phyloP scores from a whole-genome alignment of 352 stramenopile genomes.

The Hyaloperonospora arabidopsidis region DNA sequence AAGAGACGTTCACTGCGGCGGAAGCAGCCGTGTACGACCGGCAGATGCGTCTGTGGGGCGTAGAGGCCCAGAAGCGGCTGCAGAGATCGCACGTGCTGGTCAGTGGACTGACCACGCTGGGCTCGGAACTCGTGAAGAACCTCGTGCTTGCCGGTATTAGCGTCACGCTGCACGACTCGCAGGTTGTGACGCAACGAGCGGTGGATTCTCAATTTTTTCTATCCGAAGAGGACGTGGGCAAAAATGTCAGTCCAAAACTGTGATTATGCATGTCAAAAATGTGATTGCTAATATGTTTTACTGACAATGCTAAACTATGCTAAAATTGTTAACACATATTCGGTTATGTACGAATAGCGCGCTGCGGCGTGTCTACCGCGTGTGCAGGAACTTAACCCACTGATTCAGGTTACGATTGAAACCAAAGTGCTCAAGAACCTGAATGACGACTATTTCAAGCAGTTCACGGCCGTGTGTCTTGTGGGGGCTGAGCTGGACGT shows the following conservation, averaged over 20 bases:
- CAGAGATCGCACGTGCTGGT: slow-evolving; percentile 86
- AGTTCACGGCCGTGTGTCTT: slow-evolving; percentile 84
- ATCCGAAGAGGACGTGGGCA: slow-evolving; percentile 47
- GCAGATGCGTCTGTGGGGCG: slow-evolving; percentile 98
- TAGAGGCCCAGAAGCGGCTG: slow-evolving; percentile 92
- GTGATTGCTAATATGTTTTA: too few relatives aligned
- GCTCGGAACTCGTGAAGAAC: slow-evolving; percentile 95
- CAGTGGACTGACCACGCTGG: slow-evolving; percentile 72
- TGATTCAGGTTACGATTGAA: slow-evolving; percentile 83
- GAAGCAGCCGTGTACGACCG: slow-evolving; percentile 96
- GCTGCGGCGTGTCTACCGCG: slow-evolving; percentile 68
- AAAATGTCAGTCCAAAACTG: slow-evolving; percentile 40
- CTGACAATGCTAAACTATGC: too few relatives aligned
- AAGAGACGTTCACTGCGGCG: slow-evolving; percentile 53
- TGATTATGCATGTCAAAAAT: slow-evolving; percentile 5
- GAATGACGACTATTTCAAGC: slow-evolving; percentile 67
- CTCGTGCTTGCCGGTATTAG: slow-evolving; percentile 92
- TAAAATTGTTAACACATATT: too few relatives aligned
- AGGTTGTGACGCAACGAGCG: slow-evolving; percentile 33
- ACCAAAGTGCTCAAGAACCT: slow-evolving; percentile 46
- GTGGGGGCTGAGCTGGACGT: slow-evolving; percentile 35
- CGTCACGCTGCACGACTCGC: slow-evolving; percentile 88
- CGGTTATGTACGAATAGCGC: slow-evolving; percentile 28
- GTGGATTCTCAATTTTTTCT: slow-evolving; percentile 86
- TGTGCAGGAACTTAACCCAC: slow-evolving; percentile 92